Evolutionary conservation across 2,329 filamentous ascomycete species (phyloP), one percentile per base, ranked within the genome.

Genomic region (Colletotrichum chrysophilum): DNA sequence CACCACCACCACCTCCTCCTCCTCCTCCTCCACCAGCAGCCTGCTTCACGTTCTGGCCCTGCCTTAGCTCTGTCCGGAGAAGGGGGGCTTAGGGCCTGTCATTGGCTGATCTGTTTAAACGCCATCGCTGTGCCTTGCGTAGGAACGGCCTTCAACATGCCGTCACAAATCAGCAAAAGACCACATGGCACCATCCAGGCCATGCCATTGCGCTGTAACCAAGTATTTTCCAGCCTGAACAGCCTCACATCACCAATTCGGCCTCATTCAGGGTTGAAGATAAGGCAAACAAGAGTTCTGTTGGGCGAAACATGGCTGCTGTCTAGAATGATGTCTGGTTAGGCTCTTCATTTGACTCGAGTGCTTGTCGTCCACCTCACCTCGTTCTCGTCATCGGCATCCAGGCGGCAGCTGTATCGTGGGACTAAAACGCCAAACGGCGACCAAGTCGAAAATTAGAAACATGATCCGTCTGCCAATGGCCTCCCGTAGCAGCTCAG

Each of bases 101-200:
- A 75, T 75, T 75, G 60, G 72, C 26, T 24, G 38, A 58, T 48
- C 18, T 24, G 60, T 24, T 66, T 38, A 66, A 65, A 70, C 71
- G 38, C 71, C 58, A 73, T 69, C 36, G 6, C 24, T 28, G 48
- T 60, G 28, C 61, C 48, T 69, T 73, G 52, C 65, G n/a, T 28
- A 38, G 30, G 38, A 65, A 36, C 21, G 24, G 26, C 34, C 34
- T 56, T 24, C 30, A 68, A 26, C 67, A 52, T 60, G 48, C 12
- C 24, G 67, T 32, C 52, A 48, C 64, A 64, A 65, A 64, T 38
- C 68, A 66, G 43, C 72, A 26, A 60, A 34, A 58, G 64, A 71
- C 68, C 76, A 77, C 76, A 75, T 77, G 74, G 76, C 74, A 77
- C 76, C 74, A 74, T 69, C 67, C 74, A 75, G 52, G 30, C 56